Conservation (phyloP, 805 yeast species). For the Candida mattraensis region DNA sequence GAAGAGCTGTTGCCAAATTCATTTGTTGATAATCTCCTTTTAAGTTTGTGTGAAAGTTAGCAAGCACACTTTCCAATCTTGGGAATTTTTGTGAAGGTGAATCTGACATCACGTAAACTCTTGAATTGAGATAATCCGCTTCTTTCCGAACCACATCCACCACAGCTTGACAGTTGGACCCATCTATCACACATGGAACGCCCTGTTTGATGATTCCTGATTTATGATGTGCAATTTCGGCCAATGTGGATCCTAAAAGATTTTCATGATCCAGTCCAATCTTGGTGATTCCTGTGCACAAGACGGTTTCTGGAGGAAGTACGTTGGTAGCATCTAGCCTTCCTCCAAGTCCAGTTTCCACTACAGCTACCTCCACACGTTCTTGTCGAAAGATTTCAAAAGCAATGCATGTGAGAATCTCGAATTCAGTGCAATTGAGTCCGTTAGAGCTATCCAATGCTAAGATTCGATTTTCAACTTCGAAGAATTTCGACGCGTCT, state of each 20-base stretch:
- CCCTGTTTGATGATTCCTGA: conserved; percentile 77
- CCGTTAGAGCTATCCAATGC: conserved; percentile 37
- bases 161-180: conserved; percentile 55
- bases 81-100: conserved; percentile 6
- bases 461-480: conserved; percentile 43
- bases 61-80: conserved; percentile 6
- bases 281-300: conserved; percentile 72
- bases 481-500: conserved; percentile 42
- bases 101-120: conserved; percentile 19
- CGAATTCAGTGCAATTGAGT: conserved; percentile 85
- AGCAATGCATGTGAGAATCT: conserved; percentile 81
- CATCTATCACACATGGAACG: conserved; percentile 71
- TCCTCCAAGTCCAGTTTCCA: conserved; percentile 97
- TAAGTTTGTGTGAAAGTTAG: conserved; percentile 48
- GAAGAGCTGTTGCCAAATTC: conserved; percentile 68
- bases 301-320: conserved; percentile 43
- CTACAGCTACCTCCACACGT: conserved; percentile 68
- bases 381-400: conserved; percentile 65
- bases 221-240: conserved; percentile 71
- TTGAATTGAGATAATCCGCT: conserved; percentile 37
- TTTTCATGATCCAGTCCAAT: conserved; percentile 85
- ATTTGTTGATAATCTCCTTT: conserved; percentile 71
- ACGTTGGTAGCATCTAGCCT: conserved; percentile 87
- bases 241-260: conserved; percentile 65
- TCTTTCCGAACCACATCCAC: conserved; percentile 42